Evolutionary conservation across 2,329 filamentous ascomycete species (phyloP).

Genomic region (Chaetomium sp.): DNA sequence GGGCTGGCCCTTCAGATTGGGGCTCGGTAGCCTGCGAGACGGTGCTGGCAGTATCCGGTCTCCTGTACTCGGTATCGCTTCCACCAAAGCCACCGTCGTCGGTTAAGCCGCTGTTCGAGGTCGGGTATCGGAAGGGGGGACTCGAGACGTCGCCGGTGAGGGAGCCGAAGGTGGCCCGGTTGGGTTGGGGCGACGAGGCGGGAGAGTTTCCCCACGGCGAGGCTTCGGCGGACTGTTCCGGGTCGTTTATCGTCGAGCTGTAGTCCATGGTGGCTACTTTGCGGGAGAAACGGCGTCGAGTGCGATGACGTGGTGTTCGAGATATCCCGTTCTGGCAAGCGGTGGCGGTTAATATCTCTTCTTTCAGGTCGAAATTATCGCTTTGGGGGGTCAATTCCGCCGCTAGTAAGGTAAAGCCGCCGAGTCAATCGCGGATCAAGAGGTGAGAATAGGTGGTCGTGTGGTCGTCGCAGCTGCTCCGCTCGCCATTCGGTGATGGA

Average conservation of each 20-base stretch:
- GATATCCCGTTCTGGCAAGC: background rate
- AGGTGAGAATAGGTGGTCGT: background rate
- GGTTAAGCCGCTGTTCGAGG: conserved; percentile 49
- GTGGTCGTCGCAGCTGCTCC: conserved; percentile 18
- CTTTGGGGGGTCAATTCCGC: background rate
- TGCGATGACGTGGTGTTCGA: conserved; percentile 31
- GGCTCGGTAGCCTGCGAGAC: conserved; percentile 46
- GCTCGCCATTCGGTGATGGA: conserved; percentile 18
- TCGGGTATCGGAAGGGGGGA: conserved; percentile 47
- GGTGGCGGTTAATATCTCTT: background rate
- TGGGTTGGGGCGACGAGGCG: conserved; percentile 52
- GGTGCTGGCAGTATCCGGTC: conserved; percentile 52
- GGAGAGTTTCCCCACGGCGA: conserved; percentile 62
- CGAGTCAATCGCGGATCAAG: background rate
- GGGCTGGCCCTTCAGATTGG: conserved; percentile 29
- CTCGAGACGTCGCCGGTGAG: conserved; percentile 46
- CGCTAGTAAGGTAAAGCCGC: background rate
- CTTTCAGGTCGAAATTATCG: background rate
- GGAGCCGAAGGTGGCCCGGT: conserved; percentile 48
- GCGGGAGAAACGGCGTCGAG: conserved; percentile 1
- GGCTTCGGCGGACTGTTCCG: conserved; percentile 54
- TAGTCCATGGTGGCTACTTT: conserved; percentile 55
- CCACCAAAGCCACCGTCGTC: conserved; percentile 42
- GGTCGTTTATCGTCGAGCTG: conserved; percentile 57
- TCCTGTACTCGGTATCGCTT: conserved; percentile 46